Evolutionary conservation across 208 protist genomes (phyloP), one percentile per base, ranked within the genome.

Genomic region (Leishmania amazonensis): DNA sequence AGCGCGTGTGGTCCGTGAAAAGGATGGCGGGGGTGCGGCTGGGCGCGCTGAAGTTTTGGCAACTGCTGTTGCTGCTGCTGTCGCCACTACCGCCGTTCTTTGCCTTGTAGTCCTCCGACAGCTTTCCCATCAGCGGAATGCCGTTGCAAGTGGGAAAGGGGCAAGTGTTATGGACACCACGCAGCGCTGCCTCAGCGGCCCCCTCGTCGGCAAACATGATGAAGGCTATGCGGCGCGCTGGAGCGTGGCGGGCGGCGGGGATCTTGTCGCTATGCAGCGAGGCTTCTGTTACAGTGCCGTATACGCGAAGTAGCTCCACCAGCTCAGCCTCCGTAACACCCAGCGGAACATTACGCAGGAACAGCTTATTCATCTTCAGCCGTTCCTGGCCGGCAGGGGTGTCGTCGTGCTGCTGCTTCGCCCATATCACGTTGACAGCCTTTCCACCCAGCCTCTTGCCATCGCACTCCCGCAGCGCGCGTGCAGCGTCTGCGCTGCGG

Each of bases 51-150:
- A 40, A 57, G 71, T 35, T 57, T 28, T 75, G 40, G n/a, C 40
- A 75, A 24, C 71, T 54, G n/a, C 71, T 75, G 71, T 54, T 54
- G 71, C 45, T 75, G 71, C 71, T 75, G 71, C 15, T 57, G 71
- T 75, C 58, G 28, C 24, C n/a, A n/a, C 47, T 75, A 9, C 71
- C 47, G 15, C 28, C n/a, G 71, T 54, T 75, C 47, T 75, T 75
- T 31, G 71, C 47, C n/a, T 75, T 75, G n/a, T 85, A 81, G 60
- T 85, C 81, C 71, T 85, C 81, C 49, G 76, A 81, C 1, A 91
- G 85, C 78, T 91, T 91, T 49, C 64, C 85, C 87, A 92, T 88
- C 7, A 92, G 82, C 0, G 89, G 89, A 11, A 92, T 76, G 19
- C 85, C 85, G 53, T 42, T 8, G 82, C 89, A 92, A 67, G n/a